Base-by-base conservation (phyloP, 768 basidiomycete genomes). In the Suillus cothurnatus region DNA sequence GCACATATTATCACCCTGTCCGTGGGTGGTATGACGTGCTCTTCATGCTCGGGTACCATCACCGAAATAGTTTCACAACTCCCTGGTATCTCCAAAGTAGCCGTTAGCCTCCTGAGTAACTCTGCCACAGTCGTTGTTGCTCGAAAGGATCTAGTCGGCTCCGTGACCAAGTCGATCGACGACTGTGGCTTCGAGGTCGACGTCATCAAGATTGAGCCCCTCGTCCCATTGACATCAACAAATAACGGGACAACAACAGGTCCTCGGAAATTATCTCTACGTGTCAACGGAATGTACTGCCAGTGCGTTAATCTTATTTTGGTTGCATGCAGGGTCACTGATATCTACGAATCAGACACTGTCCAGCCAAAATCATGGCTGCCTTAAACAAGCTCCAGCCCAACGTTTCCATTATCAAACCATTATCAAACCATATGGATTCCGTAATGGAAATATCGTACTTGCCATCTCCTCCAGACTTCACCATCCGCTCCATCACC, bases 11-110 rank as follows among this genome's bases (percentile, higher is more conserved):
- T 86, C 50, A 79, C 81, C 1, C 80, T 93, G 43, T 86, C 88
- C 0, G 79, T 94, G 7, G 86, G 81, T 0, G 93, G 92, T 4
- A 93, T 94, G 91, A 88, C 91, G 1, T 94, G 92, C 74, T 81
- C 86, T 0, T 83, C 90, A 2, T 94, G 92, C 68, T 80, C 82
- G 15, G 76, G 79, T 1, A 81, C 89, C 0, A 80, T 94, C 63
- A 84, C 83, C 0, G 76, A 81, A 19, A 72, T 81, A 28, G 72
- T 91, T 14, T 78, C 82, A 6, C 80, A 80, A 7, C 73, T 89
- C 4, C 75, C 81, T 1, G 88, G 87, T 0, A 79, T 91, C 4
- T 78, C 84, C 1, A 76, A 85, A 19, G 78, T 87, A 34, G 74
- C 77, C 1, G 85, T 93, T 68, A 86, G 83, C 71, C 80, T 92